These are phyloP conservation scores for Dillenia suffruticosa DNA, from an alignment of 164 flowering plant genomes.

Conservation along the genomic window DNA sequence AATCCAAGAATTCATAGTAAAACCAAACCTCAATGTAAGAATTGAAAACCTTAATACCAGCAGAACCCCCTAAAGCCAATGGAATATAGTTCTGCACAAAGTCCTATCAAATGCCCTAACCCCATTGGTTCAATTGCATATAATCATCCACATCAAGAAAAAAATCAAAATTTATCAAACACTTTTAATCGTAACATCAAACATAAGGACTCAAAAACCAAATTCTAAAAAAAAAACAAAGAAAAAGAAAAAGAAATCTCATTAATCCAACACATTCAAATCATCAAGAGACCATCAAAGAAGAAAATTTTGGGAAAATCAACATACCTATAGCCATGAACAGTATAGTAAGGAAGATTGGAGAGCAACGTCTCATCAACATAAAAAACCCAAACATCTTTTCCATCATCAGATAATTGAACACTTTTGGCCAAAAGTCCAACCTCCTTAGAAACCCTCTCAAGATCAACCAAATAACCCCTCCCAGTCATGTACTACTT, in stretches of 20 bases:
- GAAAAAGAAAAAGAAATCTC: neutral
- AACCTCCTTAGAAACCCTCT: slow-evolving; percentile 65
- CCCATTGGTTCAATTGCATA: too few species aligned
- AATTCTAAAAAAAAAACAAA: neutral
- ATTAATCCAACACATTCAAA: neutral
- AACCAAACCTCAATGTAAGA: too few species aligned
- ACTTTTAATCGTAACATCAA: neutral
- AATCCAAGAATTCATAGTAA: too few species aligned
- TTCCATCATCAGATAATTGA: slow-evolving; percentile 55
- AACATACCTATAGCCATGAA: slow-evolving; percentile 73
- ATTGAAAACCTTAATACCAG: too few species aligned
- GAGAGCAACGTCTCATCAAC: slow-evolving; percentile 88
- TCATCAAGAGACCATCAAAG: neutral
- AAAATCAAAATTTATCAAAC: too few species aligned
- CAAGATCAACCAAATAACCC: slow-evolving; percentile 56
- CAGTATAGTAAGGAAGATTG: slow-evolving; percentile 76
- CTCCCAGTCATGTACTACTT: slow-evolving; percentile 50
- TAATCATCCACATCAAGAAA: too few species aligned
- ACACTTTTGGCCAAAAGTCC: slow-evolving; percentile 40
- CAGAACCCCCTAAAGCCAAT: too few species aligned
- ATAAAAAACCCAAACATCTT: slow-evolving; percentile 86
- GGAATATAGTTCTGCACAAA: too few species aligned
- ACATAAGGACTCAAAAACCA: neutral
- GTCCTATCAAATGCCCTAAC: too few species aligned
- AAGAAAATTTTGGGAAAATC: neutral